Base-by-base conservation (phyloP, 73 alveolate species). In the Paramecium tetraurelia region DNA sequence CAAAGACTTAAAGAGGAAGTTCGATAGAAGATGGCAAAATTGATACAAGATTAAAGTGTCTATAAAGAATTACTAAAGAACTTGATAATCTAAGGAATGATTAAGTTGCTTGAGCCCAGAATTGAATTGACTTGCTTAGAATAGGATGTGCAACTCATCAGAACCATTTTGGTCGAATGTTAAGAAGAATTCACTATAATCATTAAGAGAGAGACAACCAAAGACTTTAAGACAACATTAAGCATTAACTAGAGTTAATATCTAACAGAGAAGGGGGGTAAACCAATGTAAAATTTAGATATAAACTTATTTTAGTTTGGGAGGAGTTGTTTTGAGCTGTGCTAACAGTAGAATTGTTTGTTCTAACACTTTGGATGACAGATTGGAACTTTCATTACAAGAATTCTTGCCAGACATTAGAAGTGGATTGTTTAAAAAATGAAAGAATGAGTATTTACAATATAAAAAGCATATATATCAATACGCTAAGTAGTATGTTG, bases 321-420 rank as follows among this genome's bases (percentile, higher is more conserved):
- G 98, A 7, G 98, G 98, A 40, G 92, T 96, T 14, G 95, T 86
- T 11, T 95, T 96, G 21, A 95, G 94, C 75, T 90, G 96, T 38
- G 93, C 92, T 44, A 93, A 92, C 75, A 95, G 95, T 7, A 94
- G 97, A 92, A 96, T 96, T 76, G 96, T 94, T 27, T 93, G 96
- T 71, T 94, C 96, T 21, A 96, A 96, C 89, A 96, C 98, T 29
- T 88, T 96, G 27, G 97, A 96, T 94, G 98, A 94, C 20, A 94
- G 98, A 92, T 89, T 96, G 3, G 94, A 87, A 53, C 84, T 96
- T 29, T 86, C 89, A 31, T 94, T 92, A 86, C 94, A 94, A 93
- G 98, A 94, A 70, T 70, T 93, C 71, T 85, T 90, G 58, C 97
- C 98, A 24, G 95, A 93, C 68, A 93, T 95, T 80, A 95, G 97